These are phyloP conservation scores for Hondaea fermentalgiana DNA, from an alignment of 108 stramenopile genomes.

Conservation along the genomic window DNA sequence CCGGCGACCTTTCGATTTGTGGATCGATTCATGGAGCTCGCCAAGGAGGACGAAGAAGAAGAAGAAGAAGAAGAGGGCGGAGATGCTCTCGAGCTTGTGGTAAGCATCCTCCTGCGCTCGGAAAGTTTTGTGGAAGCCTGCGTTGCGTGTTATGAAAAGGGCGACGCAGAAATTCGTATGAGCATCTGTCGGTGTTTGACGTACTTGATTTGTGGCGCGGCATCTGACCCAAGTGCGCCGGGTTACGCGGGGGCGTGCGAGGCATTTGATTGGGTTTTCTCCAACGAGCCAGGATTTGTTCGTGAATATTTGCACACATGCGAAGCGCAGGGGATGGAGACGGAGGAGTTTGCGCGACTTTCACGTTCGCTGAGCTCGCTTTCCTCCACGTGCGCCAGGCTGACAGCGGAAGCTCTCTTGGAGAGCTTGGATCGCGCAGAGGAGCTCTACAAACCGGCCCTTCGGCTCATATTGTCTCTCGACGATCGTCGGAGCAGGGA, in stretches of 20 bases:
- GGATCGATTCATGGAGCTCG: neutral
- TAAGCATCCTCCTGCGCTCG: neutral
- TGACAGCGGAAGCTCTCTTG: neutral
- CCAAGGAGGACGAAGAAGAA: neutral
- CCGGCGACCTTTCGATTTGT: neutral
- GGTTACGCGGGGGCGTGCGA: neutral
- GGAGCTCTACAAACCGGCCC: neutral
- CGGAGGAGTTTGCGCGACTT: neutral
- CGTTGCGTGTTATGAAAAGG: neutral
- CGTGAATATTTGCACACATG: neutral
- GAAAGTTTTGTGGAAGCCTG: neutral
- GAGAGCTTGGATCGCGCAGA: neutral
- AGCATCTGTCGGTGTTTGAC: neutral
- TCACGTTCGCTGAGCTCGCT: neutral
- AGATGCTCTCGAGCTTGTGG: neutral
- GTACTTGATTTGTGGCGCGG: neutral
- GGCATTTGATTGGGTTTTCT: slow-evolving; percentile 9
- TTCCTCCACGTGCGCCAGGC: neutral
- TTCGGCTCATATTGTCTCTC: neutral
- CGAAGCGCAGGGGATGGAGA: neutral
- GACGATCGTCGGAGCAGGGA: neutral
- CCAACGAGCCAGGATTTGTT: neutral
- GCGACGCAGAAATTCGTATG: neutral
- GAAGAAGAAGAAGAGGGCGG: no score
- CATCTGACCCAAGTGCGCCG: neutral